Evolutionary conservation across 73 alveolate genomes (phyloP).

Genomic region (Durusdinium trenchii): DNA sequence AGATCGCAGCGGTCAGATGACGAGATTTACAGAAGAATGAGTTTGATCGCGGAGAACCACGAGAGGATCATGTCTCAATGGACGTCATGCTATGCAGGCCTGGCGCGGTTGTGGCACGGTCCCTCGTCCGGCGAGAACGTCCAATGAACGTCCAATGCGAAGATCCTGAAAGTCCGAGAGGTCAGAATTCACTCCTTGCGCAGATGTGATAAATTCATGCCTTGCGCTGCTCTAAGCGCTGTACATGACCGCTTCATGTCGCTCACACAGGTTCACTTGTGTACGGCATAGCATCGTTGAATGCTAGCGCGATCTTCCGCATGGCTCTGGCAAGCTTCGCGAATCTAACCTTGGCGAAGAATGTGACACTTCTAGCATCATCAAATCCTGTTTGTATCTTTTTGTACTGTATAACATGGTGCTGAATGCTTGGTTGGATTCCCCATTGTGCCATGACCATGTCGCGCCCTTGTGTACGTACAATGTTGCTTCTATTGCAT

Average conservation of each 20-base stretch:
- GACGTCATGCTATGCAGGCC: conserved; percentile 9
- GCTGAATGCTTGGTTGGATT: not conserved
- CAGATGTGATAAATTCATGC: conserved; percentile 53
- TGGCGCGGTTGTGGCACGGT: not conserved
- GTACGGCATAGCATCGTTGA: not conserved
- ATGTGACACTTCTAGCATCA: not conserved
- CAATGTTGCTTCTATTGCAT: not conserved
- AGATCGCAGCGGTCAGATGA: not conserved
- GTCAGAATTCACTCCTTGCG: conserved; percentile 41
- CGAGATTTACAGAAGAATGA: conserved; percentile 25
- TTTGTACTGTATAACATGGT: not conserved
- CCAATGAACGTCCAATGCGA: not conserved
- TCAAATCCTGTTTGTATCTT: not conserved
- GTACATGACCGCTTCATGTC: not conserved
- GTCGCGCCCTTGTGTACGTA: conserved; percentile 31
- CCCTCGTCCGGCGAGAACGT: conserved; percentile 20
- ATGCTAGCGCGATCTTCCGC: conserved; percentile 90
- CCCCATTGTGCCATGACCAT: not conserved
- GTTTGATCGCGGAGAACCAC: conserved; percentile 40
- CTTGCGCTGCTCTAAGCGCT: conserved; percentile 32
- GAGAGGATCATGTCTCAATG: conserved; percentile 56
- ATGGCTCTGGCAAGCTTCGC: not conserved
- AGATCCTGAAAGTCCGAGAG: not conserved
- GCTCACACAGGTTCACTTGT: conserved; percentile 24
- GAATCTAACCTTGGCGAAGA: not conserved